Evolutionary conservation across 208 protist species (phyloP).

Genomic region (Leishmania aethiopica): DNA sequence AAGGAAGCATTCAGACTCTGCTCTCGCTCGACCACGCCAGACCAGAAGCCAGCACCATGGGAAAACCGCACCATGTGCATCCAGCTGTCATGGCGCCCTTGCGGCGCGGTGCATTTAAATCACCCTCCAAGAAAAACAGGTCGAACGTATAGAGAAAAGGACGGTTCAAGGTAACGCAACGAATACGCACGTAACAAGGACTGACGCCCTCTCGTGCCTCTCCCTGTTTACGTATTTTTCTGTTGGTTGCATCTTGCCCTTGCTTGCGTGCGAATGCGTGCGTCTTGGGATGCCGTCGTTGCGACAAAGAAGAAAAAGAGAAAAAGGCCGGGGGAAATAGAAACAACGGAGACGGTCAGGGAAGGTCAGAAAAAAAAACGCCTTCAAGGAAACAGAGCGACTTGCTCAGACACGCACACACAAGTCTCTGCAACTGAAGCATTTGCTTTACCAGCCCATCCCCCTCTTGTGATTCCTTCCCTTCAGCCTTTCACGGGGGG

Average conservation of each 20-base stretch:
- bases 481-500: not conserved
- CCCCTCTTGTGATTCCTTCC: not conserved
- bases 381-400: not conserved
- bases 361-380: not conserved
- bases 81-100: not conserved
- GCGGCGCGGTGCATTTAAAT: not conserved
- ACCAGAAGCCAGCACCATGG: not conserved
- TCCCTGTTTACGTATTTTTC: not conserved
- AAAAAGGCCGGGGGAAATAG: not conserved
- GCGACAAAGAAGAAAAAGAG: not conserved
- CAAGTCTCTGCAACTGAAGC: not conserved
- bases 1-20: constrained; percentile 1
- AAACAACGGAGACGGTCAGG: not conserved
- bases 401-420: not conserved
- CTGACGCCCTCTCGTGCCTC: not conserved
- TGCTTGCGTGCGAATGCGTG: not conserved
- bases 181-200: not conserved
- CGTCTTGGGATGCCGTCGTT: not conserved
- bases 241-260: not conserved
- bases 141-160: not conserved
- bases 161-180: not conserved
- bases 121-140: not conserved
- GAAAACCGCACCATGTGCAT: not conserved
- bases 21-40: not conserved
- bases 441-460: not conserved